These are phyloP conservation scores for Gossypioides kirkii DNA, from an alignment of 345 rosid genomes.

Conservation along the genomic window DNA sequence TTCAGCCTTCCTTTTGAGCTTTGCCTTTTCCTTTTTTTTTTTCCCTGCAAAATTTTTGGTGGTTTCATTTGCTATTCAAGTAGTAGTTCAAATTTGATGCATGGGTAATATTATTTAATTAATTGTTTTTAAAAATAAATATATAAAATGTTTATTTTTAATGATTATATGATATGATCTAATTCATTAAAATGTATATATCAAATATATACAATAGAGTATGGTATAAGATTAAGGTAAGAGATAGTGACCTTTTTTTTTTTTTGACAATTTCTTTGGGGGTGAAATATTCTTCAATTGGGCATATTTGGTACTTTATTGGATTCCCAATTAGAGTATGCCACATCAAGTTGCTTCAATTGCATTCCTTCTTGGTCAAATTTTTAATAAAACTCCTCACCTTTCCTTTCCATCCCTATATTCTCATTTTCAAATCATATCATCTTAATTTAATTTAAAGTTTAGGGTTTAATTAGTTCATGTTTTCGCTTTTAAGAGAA, in stretches of 20 bases:
- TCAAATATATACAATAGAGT: not conserved
- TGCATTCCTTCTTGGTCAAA: conserved; percentile 1
- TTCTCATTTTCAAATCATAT: not conserved
- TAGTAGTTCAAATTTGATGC: not conserved
- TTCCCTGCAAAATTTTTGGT: conserved; percentile 12
- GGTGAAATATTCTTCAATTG: conserved; percentile 8
- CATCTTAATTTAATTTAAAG: too few species aligned
- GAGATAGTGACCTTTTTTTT: conserved; percentile 7
- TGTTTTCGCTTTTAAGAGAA: too few species aligned
- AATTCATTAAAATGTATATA: not conserved
- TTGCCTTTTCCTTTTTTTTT: conserved; percentile 18
- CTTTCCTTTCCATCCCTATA: not conserved
- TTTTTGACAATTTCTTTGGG: conserved; percentile 5
- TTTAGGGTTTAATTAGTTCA: not conserved
- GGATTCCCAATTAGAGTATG: conserved; percentile 10
- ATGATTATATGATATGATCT: too few species aligned
- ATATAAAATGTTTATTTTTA: not conserved
- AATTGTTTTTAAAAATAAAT: too few species aligned
- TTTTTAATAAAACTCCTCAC: not conserved
- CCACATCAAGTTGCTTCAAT: conserved; percentile 8
- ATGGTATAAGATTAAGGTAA: not conserved
- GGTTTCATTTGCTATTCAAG: conserved; percentile 17
- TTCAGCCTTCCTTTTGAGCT: conserved; percentile 18
- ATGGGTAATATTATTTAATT: not conserved
- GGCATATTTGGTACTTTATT: conserved; percentile 19